Conservation (phyloP, 306 rosid species). For the Styphnolobium japonicum region DNA sequence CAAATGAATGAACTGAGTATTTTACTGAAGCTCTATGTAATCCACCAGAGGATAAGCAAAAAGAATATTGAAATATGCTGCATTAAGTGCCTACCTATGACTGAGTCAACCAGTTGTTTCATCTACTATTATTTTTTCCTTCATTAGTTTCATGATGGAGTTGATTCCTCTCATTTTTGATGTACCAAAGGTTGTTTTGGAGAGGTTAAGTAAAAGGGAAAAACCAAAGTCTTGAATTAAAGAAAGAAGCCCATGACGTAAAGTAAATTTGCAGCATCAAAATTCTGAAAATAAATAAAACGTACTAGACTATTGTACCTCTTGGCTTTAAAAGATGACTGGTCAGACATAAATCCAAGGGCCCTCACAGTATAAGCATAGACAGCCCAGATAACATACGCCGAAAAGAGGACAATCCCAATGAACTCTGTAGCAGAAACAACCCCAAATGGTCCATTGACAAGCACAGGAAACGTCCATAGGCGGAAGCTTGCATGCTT, state of each 20-base stretch:
- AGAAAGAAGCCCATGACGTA: not conserved
- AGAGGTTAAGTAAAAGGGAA: not conserved
- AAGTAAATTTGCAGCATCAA: not conserved
- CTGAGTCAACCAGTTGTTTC: not conserved
- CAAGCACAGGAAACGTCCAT: slow-evolving; percentile 86
- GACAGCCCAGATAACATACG: slow-evolving; percentile 68
- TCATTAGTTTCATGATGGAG: not conserved
- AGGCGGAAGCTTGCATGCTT: slow-evolving; percentile 57
- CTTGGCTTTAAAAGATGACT: slow-evolving; percentile 23
- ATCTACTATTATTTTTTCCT: not conserved
- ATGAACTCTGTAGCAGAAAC: slow-evolving; percentile 80
- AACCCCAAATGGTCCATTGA: slow-evolving; percentile 86
- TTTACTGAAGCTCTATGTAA: not conserved
- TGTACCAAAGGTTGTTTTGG: not conserved
- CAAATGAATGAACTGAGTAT: not conserved
- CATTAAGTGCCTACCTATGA: not conserved
- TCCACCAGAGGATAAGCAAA: not conserved
- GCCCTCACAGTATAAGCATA: slow-evolving; percentile 44
- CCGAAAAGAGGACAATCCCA: slow-evolving; percentile 64
- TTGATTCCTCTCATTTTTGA: not conserved
- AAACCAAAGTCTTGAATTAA: slow-evolving; percentile 2
- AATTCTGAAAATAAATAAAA: slow-evolving; percentile 11
- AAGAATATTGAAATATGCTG: not conserved
- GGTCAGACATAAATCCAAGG: slow-evolving; percentile 19
- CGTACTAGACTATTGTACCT: slow-evolving; percentile 37